Base-by-base conservation (phyloP, 177 flowering plant species). In the Vitis hybrid region DNA sequence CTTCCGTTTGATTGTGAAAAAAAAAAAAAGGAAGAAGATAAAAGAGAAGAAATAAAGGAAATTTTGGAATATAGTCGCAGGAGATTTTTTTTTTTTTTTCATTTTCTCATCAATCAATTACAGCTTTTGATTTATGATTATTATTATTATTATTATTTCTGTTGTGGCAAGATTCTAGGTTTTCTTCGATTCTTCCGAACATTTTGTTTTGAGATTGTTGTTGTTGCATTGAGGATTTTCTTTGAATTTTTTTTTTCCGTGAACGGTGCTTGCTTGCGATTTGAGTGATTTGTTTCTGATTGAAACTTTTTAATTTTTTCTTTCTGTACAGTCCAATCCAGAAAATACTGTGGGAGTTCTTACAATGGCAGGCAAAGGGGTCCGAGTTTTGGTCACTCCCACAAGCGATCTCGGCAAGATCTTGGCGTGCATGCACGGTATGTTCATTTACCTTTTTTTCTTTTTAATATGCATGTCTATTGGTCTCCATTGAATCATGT, bases 361-460 rank as follows among this genome's bases (percentile, higher is more conserved):
- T 60, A 95, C 99, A 31, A 95, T 95, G 99, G 97, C 97, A 1
- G 98, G 98, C 1, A 95, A 90, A 81, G 98, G 98, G 15, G 97
- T 95, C 71, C 90, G 94, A 31, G 99, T 95, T 56, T 83, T 95
- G 82, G 92, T 87, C 51, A 93, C 98, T 29, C 98, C 97, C 11
- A 93, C 99, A 10, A 83, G 87, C 70, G 97, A 95, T 77, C 94
- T 95, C 45, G 98, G 98, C 55, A 91, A 91, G 81, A 91, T 95
- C 26, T 80, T 95, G 74, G 92, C 90, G 51, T 93, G 98, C 79
- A 90, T 91, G 96, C 98, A 93, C 66, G 98, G 98, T 95, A 64
- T 65, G 86, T 63, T 56, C 68, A 8, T 60, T 45, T 7, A 2
- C 51, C 56, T 60, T 22, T 3, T 56, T 51, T 61, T 60, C 13